A percentile compares a stretch with the other conserved stretches of the same genome.
These are phyloP conservation scores for Phytophthora meadii DNA, from an alignment of 352 stramenopile species.

Conservation along the genomic window DNA sequence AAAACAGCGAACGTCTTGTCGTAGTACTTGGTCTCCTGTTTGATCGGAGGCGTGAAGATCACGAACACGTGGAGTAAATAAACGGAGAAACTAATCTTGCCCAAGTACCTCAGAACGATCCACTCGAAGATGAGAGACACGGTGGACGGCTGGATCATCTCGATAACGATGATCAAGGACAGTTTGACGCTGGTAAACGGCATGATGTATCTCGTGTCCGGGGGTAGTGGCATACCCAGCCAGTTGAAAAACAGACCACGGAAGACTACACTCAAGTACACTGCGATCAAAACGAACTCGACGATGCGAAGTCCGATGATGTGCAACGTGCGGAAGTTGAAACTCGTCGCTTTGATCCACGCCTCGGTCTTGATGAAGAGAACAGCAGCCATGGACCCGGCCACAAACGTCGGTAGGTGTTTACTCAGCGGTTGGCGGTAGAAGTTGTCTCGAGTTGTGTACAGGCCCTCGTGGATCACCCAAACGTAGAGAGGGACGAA, in stretches of 20 bases:
- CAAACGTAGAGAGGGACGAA: constrained; percentile 10
- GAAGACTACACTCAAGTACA: constrained; percentile 10
- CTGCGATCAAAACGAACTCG: constrained; percentile 3
- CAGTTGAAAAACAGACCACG: constrained; percentile 15
- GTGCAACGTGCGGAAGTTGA: constrained; percentile 6
- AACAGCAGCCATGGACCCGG: constrained; percentile 15
- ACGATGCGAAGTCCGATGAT: not conserved
- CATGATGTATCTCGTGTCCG: constrained; percentile 5
- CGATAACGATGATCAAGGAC: constrained; percentile 25
- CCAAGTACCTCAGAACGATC: constrained; percentile 30
- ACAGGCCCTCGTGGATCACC: constrained; percentile 18
- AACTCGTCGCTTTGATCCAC: constrained; percentile 4
- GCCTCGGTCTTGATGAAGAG: constrained; percentile 8
- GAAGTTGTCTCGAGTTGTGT: constrained; percentile 9
- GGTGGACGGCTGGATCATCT: constrained; percentile 33
- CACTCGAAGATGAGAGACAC: constrained; percentile 39
- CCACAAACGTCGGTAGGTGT: constrained; percentile 19
- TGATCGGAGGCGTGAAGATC: constrained; percentile 11
- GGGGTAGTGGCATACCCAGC: constrained; percentile 2
- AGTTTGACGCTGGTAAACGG: constrained; percentile 13
- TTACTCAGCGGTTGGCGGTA: constrained; percentile 7
- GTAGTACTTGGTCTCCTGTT: constrained; percentile 2
- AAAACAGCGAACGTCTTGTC: not conserved
- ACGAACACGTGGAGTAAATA: constrained; percentile 53
- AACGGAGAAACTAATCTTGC: constrained; percentile 49